Conservation (phyloP, 306 rosid genomes). For the Lablab purpureus region DNA sequence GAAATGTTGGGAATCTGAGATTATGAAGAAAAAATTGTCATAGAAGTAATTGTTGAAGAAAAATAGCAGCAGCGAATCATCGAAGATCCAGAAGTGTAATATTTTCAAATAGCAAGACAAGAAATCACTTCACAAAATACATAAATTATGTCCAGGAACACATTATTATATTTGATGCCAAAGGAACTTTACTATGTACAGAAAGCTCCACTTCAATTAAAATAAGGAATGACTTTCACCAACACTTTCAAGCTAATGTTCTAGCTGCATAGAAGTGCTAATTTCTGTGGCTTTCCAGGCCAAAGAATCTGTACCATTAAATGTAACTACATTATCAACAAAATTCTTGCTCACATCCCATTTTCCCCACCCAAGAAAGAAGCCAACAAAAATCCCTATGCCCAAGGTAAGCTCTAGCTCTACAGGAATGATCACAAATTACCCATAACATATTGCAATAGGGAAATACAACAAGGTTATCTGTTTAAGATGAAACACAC, state of each 20-base stretch:
- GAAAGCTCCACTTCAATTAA: conserved; percentile 12
- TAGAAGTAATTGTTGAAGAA: conserved; percentile 31
- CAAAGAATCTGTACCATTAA: conserved; percentile 22
- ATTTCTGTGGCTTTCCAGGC: neutral
- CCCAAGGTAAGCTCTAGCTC: neutral
- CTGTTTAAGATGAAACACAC: neutral
- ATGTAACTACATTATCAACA: conserved; percentile 21
- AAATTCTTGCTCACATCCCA: neutral
- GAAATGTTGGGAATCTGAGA: conserved; percentile 91
- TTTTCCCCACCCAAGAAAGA: neutral
- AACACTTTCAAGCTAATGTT: neutral
- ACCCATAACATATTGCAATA: neutral
- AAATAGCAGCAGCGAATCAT: neutral
- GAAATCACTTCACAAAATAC: conserved; percentile 16
- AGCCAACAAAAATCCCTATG: neutral
- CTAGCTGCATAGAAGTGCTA: neutral
- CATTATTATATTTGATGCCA: conserved; percentile 3
- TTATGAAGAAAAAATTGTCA: conserved; percentile 37
- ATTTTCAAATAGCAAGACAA: conserved; percentile 37
- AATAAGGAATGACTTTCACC: conserved; percentile 10
- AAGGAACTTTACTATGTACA: neutral
- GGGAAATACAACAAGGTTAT: neutral
- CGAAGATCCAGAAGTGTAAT: conserved; percentile 18
- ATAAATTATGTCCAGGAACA: conserved; percentile 35
- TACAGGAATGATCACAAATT: neutral